Evolutionary conservation across 75 land plant genomes (phyloP).

Genomic region (Selaginella tamariscina): DNA sequence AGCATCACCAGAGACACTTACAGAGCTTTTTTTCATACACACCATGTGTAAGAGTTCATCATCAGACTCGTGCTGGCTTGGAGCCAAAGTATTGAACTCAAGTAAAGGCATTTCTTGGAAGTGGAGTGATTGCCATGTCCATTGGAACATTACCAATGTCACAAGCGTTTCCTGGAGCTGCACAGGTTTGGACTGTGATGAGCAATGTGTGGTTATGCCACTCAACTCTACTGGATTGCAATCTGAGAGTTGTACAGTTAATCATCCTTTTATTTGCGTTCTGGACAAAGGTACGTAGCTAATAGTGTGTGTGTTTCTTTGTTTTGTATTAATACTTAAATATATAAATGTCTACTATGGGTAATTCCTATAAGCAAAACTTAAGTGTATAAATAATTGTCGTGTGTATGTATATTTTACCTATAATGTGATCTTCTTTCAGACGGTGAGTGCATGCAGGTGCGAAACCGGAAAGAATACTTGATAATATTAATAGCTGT

Average conservation of each 20-base stretch:
- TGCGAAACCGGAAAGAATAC: constrained; percentile 64
- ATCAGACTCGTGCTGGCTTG: constrained; percentile 70
- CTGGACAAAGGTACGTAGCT: constrained; percentile 36
- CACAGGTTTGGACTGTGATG: constrained; percentile 14
- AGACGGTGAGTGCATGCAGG: constrained; percentile 47
- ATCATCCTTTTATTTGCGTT: constrained; percentile 52
- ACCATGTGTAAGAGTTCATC: constrained; percentile 32
- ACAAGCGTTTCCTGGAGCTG: constrained; percentile 39
- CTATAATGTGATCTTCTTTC: constrained; percentile 17
- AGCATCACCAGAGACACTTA: constrained; percentile 39
- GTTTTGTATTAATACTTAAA: neutral
- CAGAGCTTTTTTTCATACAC: constrained; percentile 39
- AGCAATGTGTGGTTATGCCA: constrained; percentile 39
- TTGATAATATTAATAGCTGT: constrained; percentile 72
- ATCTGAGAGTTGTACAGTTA: constrained; percentile 46
- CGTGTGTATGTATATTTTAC: constrained; percentile 5
- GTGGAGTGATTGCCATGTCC: constrained; percentile 58
- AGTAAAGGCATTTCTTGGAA: constrained; percentile 39
- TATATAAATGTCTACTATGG: constrained; percentile 26
- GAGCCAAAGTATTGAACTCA: constrained; percentile 39
- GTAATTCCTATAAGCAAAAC: too few species aligned
- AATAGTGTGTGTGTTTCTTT: neutral
- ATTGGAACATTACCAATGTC: constrained; percentile 33
- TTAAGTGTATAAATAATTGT: neutral
- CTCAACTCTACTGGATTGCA: constrained; percentile 29